phyloP scores from a whole-genome alignment of 192 early-diverging fungal species.

The Entomortierella parvispora region DNA sequence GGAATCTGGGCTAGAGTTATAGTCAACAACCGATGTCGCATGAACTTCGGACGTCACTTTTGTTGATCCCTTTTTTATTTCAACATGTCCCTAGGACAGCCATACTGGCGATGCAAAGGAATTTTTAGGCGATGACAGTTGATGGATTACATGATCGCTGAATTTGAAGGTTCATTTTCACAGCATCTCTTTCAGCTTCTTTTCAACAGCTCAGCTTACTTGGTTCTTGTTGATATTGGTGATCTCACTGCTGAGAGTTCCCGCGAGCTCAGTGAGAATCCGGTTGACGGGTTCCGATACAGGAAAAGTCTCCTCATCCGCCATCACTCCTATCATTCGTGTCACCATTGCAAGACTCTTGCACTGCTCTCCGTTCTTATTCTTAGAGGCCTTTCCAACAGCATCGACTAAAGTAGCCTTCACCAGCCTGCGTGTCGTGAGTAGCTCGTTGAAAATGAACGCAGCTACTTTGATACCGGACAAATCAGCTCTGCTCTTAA shows the following conservation, averaged over 20 bases:
- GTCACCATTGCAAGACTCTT: conserved; percentile 24
- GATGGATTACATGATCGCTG: no score
- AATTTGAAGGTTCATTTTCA: no score
- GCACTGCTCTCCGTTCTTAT: conserved; percentile 18
- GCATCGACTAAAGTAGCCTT: conserved; percentile 10
- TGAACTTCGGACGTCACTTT: no score
- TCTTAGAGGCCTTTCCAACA: conserved; percentile 15
- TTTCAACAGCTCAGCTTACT: no score
- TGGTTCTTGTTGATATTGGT: conserved; percentile 20
- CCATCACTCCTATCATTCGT: conserved; percentile 16
- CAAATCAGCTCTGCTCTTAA: conserved; percentile 26
- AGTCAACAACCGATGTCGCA: no score
- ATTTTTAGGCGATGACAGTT: no score
- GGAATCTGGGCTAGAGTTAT: no score
- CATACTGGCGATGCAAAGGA: no score
- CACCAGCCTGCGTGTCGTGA: conserved; percentile 1
- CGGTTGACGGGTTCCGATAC: conserved; percentile 30
- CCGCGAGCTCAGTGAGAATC: conserved; percentile 16
- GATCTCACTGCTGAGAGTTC: conserved; percentile 19
- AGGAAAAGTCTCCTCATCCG: conserved; percentile 26
- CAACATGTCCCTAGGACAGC: no score
- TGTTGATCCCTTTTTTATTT: no score
- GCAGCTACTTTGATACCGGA: conserved; percentile 19
- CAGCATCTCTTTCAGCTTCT: no score
- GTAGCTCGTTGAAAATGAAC: conserved; percentile 27